Percentiles rank a stretch among this genome's conserved stretches.
Conservation (phyloP, 2,329 filamentous ascomycete genomes). For the Clonostachys rosea region DNA sequence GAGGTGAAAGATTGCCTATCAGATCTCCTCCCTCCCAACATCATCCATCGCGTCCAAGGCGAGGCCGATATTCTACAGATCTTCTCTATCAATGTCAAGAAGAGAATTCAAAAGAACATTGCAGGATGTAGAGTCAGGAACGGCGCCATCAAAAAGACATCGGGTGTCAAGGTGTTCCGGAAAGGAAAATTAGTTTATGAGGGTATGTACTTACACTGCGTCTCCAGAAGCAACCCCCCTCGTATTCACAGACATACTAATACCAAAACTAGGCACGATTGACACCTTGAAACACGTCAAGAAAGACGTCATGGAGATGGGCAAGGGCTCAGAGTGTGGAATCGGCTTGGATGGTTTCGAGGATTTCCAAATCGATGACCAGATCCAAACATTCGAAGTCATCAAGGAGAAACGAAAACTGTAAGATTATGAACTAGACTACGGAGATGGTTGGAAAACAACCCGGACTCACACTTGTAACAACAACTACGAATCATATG, state of each 20-base stretch:
- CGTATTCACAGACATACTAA: background rate
- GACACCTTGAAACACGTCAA: slow-evolving; percentile 85
- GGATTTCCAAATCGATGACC: slow-evolving; percentile 74
- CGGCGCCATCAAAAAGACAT: slow-evolving; percentile 61
- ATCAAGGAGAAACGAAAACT: slow-evolving; percentile 62
- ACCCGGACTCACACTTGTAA: slow-evolving; percentile 1
- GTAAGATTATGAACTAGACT: slow-evolving; percentile 21
- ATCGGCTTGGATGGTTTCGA: slow-evolving; percentile 79
- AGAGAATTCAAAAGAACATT: slow-evolving; percentile 66
- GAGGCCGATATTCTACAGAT: slow-evolving; percentile 82
- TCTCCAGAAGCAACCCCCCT: background rate
- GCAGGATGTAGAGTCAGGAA: slow-evolving; percentile 87
- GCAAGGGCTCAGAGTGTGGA: slow-evolving; percentile 90
- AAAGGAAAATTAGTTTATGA: slow-evolving; percentile 69
- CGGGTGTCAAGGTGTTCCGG: slow-evolving; percentile 68
- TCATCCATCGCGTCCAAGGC: slow-evolving; percentile 70
- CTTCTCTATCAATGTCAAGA: slow-evolving; percentile 79
- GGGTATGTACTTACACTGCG: slow-evolving; percentile 52
- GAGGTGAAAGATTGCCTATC: slow-evolving; percentile 66
- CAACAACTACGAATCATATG: slow-evolving; percentile 2
- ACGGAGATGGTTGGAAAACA: slow-evolving; percentile 3
- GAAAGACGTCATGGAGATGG: slow-evolving; percentile 85
- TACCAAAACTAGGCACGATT: slow-evolving; percentile 57
- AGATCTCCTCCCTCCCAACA: slow-evolving; percentile 60
- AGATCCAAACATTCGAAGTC: slow-evolving; percentile 84